Evolutionary conservation across 768 basidiomycete species (phyloP).

Genomic region (Podaxis sp.): DNA sequence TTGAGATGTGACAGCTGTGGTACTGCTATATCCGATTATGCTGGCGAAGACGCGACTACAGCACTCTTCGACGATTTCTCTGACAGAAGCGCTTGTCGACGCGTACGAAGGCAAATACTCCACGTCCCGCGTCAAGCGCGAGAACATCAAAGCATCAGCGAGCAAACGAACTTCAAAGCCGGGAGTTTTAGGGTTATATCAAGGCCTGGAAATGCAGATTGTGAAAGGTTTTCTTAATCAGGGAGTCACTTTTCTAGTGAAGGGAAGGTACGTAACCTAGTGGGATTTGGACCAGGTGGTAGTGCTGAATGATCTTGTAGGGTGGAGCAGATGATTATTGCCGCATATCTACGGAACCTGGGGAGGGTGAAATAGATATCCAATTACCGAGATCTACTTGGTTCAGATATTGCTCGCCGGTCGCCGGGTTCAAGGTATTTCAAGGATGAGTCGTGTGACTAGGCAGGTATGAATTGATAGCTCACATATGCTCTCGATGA

Average conservation of each 20-base stretch:
- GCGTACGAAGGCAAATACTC: constrained; percentile 26
- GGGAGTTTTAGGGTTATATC: constrained; percentile 42
- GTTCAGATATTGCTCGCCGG: too few species aligned
- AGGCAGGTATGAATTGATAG: too few species aligned
- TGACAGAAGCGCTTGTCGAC: constrained; percentile 26
- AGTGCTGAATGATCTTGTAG: constrained; percentile 3
- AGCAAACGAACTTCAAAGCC: neutral
- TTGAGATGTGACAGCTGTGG: constrained; percentile 26
- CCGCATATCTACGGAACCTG: constrained; percentile 12
- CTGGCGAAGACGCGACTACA: constrained; percentile 56
- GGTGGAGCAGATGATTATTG: constrained; percentile 21
- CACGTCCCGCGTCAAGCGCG: neutral
- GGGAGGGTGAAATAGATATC: too few species aligned
- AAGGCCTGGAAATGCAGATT: constrained; percentile 47
- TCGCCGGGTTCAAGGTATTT: too few species aligned
- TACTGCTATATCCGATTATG: constrained; percentile 52
- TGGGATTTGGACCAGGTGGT: neutral
- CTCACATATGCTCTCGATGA: too few species aligned
- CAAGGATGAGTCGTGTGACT: too few species aligned
- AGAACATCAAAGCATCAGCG: constrained; percentile 6
- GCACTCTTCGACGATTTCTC: constrained; percentile 34
- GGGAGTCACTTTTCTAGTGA: constrained; percentile 55
- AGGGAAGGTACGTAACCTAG: constrained; percentile 39
- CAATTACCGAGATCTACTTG: too few species aligned
- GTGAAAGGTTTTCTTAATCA: constrained; percentile 53